Conservation (phyloP, 2,329 filamentous ascomycete species). For the Paraphaeosphaeria minitans region DNA sequence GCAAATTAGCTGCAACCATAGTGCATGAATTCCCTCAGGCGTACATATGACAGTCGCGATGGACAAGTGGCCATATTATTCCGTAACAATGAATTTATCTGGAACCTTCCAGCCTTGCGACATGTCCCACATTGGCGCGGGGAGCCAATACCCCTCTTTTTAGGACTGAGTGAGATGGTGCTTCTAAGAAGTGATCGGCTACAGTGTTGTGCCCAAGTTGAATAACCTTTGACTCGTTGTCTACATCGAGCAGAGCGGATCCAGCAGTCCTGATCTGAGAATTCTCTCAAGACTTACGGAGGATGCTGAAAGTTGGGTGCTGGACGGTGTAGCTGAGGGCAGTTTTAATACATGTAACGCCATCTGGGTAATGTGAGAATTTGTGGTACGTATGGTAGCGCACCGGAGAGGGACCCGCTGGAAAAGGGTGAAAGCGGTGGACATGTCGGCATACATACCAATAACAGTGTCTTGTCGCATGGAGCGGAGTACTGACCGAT, state of each 20-base stretch:
- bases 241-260: neutral
- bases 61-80: neutral
- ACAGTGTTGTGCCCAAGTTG: conserved; percentile 6
- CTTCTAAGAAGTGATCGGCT: neutral
- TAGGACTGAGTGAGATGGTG: neutral
- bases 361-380: too few relatives aligned
- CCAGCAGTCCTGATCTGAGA: conserved; percentile 3
- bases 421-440: neutral
- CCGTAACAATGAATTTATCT: neutral
- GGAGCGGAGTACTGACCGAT: neutral
- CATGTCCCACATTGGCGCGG: neutral
- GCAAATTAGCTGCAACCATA: neutral
- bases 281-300: too few relatives aligned
- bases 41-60: neutral
- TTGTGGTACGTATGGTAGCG: too few relatives aligned
- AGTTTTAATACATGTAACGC: too few relatives aligned
- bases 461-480: neutral
- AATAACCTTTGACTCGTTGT: neutral
- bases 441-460: neutral
- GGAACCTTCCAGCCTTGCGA: neutral
- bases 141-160: neutral
- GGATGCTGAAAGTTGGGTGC: too few relatives aligned
- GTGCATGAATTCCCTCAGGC: too few relatives aligned
- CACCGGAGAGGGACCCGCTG: too few relatives aligned
- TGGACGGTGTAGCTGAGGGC: too few relatives aligned